Evolutionary conservation across 345 rosid species (phyloP), one percentile per base, ranked within the genome.

Genomic region (Nephelium lappaceum): DNA sequence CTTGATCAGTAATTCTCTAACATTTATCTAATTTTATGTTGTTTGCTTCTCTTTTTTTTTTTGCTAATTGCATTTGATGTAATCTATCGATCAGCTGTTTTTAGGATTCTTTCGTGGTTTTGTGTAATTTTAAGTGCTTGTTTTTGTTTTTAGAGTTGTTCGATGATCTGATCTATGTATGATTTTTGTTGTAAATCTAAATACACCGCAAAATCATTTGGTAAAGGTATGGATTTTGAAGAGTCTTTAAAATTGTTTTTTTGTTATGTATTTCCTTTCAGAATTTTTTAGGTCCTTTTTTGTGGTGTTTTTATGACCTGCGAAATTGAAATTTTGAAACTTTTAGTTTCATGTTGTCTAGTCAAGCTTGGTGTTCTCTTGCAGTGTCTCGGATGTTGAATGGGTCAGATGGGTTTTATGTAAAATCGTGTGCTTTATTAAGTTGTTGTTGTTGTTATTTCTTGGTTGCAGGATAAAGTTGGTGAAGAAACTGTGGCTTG

Each of bases 51-150:
- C 58, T 66, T 23, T 80, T 9, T 1, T 6, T 55, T 11, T 11
- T 47, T 78, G 57, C 70, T 31, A 49, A 71, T 62, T 67, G 78
- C 77, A 71, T 79, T 79, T 76, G 43, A 51, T 67, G 58, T 31
- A 47, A 74, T 75, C 8, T 39, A 31, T 66, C 36, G 73, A 82
- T 78, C 64, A 57, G 67, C 42, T 74, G 24, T 74, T 72, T 36
- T 65, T 55, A 41, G n/a, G 5, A 63, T 5, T 23, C 73, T 77
- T 61, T 19, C 16, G 36, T 58, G 36, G 5, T 63, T 78, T 78
- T 57, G 11, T 81, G 53, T 60, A 61, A 73, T 43, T 78, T 75
- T 67, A 7, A 12, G 4, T 16, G 25, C 5, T 23, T 63, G 6
- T 15, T 47, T 69, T 58, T 24, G 11, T 69, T 67, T 16, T 14